A percentile compares a stretch with the other conserved stretches of the same genome.
Evolutionary conservation across 148 eudicot genomes (phyloP).

Genomic region (Tetragonia tetragonoides): DNA sequence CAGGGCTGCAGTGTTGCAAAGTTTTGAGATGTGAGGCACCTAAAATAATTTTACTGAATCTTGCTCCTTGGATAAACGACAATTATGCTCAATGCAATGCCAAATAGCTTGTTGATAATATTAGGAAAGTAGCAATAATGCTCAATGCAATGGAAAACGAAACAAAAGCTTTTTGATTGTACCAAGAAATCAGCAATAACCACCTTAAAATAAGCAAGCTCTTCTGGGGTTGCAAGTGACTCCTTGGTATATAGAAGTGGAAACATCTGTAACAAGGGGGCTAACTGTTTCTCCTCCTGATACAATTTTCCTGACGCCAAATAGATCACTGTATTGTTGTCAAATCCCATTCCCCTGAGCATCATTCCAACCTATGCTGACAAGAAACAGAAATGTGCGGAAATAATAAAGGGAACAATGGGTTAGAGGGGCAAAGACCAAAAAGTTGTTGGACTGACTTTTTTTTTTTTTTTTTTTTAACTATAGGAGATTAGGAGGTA

Average conservation of each 20-base stretch:
- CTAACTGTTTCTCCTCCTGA: conserved; percentile 55
- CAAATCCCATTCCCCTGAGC: conserved; percentile 92
- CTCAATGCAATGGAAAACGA: not conserved
- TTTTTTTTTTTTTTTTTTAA: too few species aligned
- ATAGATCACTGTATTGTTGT: conserved; percentile 68
- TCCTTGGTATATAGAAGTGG: conserved; percentile 75
- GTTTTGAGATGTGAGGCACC: conserved; percentile 2
- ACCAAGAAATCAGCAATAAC: not conserved
- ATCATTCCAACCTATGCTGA: conserved; percentile 92
- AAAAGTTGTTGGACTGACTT: not conserved
- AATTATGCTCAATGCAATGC: not conserved
- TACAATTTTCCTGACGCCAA: conserved; percentile 86
- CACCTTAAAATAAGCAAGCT: conserved; percentile 71
- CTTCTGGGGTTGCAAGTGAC: conserved; percentile 62
- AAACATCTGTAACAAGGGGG: conserved; percentile 79
- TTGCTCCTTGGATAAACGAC: not conserved
- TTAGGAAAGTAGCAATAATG: not conserved
- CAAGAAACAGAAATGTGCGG: conserved; percentile 34
- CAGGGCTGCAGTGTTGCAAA: not conserved
- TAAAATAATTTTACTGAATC: not conserved
- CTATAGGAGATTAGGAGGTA: too few species aligned
- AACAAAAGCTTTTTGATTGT: not conserved
- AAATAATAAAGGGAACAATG: not conserved
- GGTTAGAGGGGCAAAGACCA: not conserved
- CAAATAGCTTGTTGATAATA: not conserved